phyloP scores from a whole-genome alignment of 257 asterid species.

The Echites panduratus region DNA sequence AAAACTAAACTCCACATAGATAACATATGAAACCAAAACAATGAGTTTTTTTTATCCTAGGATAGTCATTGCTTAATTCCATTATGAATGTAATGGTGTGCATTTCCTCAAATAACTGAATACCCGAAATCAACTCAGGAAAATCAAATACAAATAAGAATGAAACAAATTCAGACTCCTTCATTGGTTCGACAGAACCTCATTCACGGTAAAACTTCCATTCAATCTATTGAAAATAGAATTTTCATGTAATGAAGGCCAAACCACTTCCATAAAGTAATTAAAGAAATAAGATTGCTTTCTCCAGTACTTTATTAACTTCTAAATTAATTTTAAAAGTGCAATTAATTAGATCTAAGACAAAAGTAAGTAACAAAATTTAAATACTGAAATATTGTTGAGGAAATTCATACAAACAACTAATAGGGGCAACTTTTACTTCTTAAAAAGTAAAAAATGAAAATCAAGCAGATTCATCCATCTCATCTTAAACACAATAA shows the following conservation, averaged over 20 bases:
- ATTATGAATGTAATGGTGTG: neutral
- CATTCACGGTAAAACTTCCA: neutral
- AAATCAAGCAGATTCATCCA: neutral
- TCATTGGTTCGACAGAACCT: neutral
- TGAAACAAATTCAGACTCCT: neutral
- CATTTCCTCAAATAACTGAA: neutral
- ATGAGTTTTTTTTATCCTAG: neutral
- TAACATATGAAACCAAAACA: neutral
- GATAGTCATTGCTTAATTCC: neutral
- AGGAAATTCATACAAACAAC: neutral
- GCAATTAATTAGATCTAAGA: slow-evolving; percentile 14
- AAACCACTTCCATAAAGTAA: slow-evolving; percentile 2
- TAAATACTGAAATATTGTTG: too few relatives aligned
- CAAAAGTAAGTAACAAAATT: neutral
- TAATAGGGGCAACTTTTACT: neutral
- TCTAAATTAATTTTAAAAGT: neutral
- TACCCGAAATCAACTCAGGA: neutral
- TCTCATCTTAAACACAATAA: neutral
- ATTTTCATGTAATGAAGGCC: neutral
- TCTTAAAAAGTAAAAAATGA: neutral
- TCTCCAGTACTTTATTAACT: neutral
- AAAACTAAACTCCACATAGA: neutral
- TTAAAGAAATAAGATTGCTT: neutral
- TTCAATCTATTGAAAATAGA: neutral
- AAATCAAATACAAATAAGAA: neutral